Evolutionary conservation across 768 basidiomycete species (phyloP), one percentile per base, ranked within the genome.

Genomic region (Tylopilus subfusipes): DNA sequence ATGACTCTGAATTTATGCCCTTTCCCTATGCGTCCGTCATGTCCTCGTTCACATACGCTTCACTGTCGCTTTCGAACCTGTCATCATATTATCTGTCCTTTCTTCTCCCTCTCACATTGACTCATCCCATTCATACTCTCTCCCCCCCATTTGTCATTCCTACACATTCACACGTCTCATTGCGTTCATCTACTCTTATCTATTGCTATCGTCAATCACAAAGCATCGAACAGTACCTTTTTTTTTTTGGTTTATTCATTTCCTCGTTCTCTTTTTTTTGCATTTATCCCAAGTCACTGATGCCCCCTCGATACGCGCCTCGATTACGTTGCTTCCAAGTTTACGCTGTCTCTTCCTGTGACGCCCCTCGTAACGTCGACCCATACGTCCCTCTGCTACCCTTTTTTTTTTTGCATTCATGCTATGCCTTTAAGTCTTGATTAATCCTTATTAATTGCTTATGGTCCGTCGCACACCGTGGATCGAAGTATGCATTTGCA

Each of bases 131-230:
- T 56, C 55, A 59, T 59, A 58, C 45, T 54, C n/a, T 52, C 33
- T 30, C 9, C 10, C 30, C 33, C 12, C 33, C 12, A 16, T 16
- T 34, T 3, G 10, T 34, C 39, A 40, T 40, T 40, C 39, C n/a
- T 12, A 12, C 19, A 39, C 36, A 38, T 19, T 38, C n/a, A 48
- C 52, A 58, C 68, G n/a, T 64, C 69, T 46, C 21, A 68, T 69
- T 61, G 68, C 70, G 51, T 68, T 64, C 29, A 30, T 33, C 64
- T 56, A 54, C 63, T 67, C 59, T 67, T 68, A 72, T 73, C 59
- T 73, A 71, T 71, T 57, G 58, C 63, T 72, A 63, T 68, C 60
- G 58, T 58, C 68, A 57, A 67, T 47, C 54, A 40, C 42, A 16
- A n/a, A 40, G 44, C 57, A 61, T 67, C 19, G 33, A 59, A 55